Conservation (phyloP, 1,139 yeast species). For the Kodamaea arcana region DNA sequence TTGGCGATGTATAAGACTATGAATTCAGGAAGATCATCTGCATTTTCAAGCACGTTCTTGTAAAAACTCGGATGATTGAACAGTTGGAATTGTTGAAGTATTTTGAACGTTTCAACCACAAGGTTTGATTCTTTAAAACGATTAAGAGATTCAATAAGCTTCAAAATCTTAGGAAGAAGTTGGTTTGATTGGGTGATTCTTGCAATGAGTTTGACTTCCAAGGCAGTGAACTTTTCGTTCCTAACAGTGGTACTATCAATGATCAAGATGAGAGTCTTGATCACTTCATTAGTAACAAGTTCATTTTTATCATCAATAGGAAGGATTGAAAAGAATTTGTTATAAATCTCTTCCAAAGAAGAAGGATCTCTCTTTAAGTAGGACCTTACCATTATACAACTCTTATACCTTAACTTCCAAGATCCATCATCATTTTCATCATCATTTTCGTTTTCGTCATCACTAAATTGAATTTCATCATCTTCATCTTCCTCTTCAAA, state of each 20-base stretch:
- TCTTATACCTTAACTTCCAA: slow-evolving; percentile 63
- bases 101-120: slow-evolving; percentile 10
- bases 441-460: slow-evolving; percentile 34
- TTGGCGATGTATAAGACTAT: slow-evolving; percentile 30
- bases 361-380: slow-evolving; percentile 34
- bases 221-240: slow-evolving; percentile 11
- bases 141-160: slow-evolving; percentile 28
- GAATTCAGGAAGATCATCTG: slow-evolving; percentile 11
- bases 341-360: slow-evolving; percentile 8
- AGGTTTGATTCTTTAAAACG: slow-evolving; percentile 11
- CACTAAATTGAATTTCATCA: slow-evolving; percentile 32
- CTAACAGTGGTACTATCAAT: slow-evolving; percentile 14
- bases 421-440: slow-evolving; percentile 52
- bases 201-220: slow-evolving; percentile 18
- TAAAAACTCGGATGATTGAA: slow-evolving; percentile 27
- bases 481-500: slow-evolving; percentile 28
- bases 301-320: slow-evolving; percentile 38
- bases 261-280: slow-evolving; percentile 29
- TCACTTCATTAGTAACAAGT: slow-evolving; percentile 36
- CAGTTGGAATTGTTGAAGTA: slow-evolving; percentile 16
- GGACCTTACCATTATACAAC: slow-evolving; percentile 44
- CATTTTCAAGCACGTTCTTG: slow-evolving; percentile 18
- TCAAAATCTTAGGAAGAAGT: slow-evolving; percentile 19
- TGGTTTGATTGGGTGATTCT: slow-evolving; percentile 19
- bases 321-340: slow-evolving; percentile 5